Conservation (phyloP, 208 protist species). For the Herpetomonas tarakana region DNA sequence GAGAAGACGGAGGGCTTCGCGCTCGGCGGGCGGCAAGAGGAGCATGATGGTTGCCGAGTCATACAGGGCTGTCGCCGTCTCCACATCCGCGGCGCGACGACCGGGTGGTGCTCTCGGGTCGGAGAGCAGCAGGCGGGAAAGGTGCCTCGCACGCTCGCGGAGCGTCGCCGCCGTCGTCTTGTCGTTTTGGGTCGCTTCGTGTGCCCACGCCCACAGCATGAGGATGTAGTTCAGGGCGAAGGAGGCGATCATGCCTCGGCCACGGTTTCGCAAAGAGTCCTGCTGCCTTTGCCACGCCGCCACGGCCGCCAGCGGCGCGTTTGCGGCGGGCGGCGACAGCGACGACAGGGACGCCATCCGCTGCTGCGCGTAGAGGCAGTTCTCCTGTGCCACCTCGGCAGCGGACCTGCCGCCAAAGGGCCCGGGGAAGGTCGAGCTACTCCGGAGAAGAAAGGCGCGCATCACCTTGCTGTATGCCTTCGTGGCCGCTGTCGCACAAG, state of each 20-base stretch:
- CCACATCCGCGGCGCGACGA: no score
- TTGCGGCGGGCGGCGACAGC: no score
- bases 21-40: not conserved
- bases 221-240: not conserved
- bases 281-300: not conserved
- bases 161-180: no score
- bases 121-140: no score
- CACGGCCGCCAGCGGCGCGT: no score
- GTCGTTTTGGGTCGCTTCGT: not conserved
- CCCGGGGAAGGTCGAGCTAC: not conserved
- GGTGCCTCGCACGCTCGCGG: no score
- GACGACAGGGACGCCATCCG: no score
- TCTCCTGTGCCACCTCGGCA: not conserved
- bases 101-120: no score
- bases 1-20: not conserved
- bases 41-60: not conserved
- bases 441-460: not conserved
- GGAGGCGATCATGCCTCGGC: not conserved
- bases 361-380: not conserved
- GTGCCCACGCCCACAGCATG: not conserved
- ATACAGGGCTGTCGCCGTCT: no score
- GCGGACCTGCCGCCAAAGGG: not conserved
- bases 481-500: no score
- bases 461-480: no score
- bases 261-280: not conserved